A percentile compares a stretch with the other conserved stretches of the same genome.
Evolutionary conservation across 768 basidiomycete genomes (phyloP).

Genomic region (Crassisporium funariophilum): DNA sequence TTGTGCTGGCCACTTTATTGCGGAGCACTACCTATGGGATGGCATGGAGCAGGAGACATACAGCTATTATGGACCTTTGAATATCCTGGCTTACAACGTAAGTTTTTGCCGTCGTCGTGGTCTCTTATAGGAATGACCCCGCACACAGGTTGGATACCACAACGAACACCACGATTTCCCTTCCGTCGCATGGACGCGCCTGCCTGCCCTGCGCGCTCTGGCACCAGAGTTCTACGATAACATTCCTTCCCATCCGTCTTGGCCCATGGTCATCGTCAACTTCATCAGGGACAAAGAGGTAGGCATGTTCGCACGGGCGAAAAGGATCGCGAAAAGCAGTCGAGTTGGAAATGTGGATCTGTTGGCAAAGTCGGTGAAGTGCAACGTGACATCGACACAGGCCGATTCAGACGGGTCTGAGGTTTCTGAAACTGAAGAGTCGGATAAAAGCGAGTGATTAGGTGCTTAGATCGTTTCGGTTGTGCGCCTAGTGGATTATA

Average conservation of each 20-base stretch:
- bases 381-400: not conserved
- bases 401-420: not conserved
- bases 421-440: not conserved
- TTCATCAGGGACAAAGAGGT: constrained; percentile 92
- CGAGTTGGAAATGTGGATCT: constrained; percentile 5
- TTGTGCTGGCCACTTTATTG: constrained; percentile 96
- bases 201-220: constrained; percentile 78
- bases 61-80: constrained; percentile 93
- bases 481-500: too few species aligned
- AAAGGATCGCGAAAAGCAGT: constrained; percentile 56
- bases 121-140: constrained; percentile 7
- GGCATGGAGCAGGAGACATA: constrained; percentile 93
- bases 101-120: constrained; percentile 26
- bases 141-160: constrained; percentile 87
- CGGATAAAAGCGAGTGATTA: not conserved
- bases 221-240: constrained; percentile 93
- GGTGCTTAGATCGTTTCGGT: too few species aligned
- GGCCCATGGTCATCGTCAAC: constrained; percentile 93
- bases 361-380: not conserved
- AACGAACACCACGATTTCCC: constrained; percentile 99
- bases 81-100: constrained; percentile 91
- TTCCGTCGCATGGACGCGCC: constrained; percentile 91
- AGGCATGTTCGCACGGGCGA: constrained; percentile 87
- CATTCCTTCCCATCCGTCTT: constrained; percentile 85
- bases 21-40: constrained; percentile 96